Conservation (phyloP, 208 protist genomes). For the Leishmania gerbilli region DNA sequence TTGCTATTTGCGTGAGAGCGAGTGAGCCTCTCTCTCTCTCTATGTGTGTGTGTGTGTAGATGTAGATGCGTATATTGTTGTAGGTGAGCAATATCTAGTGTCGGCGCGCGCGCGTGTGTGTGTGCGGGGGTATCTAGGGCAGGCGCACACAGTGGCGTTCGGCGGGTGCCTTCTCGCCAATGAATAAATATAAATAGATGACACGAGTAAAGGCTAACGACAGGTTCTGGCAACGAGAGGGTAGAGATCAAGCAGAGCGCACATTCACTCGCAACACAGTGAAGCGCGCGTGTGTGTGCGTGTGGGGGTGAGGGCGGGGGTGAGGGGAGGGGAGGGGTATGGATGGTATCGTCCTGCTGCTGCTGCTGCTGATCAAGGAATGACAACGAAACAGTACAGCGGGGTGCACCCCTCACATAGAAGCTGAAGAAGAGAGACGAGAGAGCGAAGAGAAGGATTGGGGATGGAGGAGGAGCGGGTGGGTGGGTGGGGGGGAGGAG, state of each 20-base stretch:
- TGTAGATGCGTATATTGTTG: not conserved
- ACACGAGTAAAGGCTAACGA: not conserved
- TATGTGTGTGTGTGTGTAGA: not conserved
- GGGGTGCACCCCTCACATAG: not conserved
- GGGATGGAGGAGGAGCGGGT: not conserved
- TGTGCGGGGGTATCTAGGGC: not conserved
- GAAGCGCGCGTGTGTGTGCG: not conserved
- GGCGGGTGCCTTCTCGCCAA: not conserved
- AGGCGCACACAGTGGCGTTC: not conserved
- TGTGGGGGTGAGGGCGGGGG: no score
- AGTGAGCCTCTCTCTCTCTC: not conserved
- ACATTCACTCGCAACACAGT: not conserved
- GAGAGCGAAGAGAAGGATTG: not conserved
- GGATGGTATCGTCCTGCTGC: not conserved
- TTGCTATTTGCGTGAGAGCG: not conserved
- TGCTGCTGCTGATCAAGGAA: not conserved
- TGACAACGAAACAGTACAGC: not conserved
- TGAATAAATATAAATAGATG: not conserved
- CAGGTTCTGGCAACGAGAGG: not conserved
- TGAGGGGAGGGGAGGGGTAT: not conserved
- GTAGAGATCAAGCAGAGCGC: not conserved
- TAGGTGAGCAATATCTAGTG: not conserved
- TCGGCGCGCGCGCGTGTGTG: not conserved
- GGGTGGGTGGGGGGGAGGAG: no score
- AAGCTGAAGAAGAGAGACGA: not conserved